Conservation (phyloP, 768 basidiomycete genomes). For the Scleroderma bovista region DNA sequence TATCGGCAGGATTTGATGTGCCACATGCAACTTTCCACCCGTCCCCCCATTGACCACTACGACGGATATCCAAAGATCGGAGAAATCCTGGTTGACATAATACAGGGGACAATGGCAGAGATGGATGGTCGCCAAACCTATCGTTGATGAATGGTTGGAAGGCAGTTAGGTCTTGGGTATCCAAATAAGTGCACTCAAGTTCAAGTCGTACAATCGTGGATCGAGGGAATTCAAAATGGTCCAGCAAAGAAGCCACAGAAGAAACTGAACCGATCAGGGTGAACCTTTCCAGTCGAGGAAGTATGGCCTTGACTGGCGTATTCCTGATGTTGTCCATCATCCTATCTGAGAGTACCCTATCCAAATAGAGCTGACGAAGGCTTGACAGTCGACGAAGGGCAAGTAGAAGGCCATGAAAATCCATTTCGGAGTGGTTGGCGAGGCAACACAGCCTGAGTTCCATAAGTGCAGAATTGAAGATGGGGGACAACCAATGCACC, state of each 20-base stretch:
- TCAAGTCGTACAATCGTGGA: no score
- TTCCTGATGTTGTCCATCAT: not conserved
- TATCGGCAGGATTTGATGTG: not conserved
- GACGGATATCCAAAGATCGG: not conserved
- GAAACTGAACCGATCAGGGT: no score
- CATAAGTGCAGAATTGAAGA: slow-evolving; percentile 30
- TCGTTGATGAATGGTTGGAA: no score
- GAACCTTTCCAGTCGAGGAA: not conserved
- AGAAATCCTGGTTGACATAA: not conserved
- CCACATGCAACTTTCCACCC: not conserved
- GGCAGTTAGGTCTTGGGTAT: no score
- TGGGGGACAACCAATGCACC: slow-evolving; percentile 32
- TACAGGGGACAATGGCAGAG: not conserved
- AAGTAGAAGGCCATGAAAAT: slow-evolving; percentile 27
- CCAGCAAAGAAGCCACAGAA: no score
- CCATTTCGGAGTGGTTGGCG: slow-evolving; percentile 20
- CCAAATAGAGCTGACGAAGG: slow-evolving; percentile 31
- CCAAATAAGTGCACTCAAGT: no score
- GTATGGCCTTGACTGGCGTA: not conserved
- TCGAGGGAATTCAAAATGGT: no score
- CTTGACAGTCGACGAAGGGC: slow-evolving; percentile 31
- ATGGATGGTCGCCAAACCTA: no score
- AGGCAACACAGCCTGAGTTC: slow-evolving; percentile 32
- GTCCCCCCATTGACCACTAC: not conserved
- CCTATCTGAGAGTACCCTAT: slow-evolving; percentile 28